These are phyloP conservation scores for Xylaria sp. DNA, from an alignment of 2,329 filamentous ascomycete species.

Conservation along the genomic window DNA sequence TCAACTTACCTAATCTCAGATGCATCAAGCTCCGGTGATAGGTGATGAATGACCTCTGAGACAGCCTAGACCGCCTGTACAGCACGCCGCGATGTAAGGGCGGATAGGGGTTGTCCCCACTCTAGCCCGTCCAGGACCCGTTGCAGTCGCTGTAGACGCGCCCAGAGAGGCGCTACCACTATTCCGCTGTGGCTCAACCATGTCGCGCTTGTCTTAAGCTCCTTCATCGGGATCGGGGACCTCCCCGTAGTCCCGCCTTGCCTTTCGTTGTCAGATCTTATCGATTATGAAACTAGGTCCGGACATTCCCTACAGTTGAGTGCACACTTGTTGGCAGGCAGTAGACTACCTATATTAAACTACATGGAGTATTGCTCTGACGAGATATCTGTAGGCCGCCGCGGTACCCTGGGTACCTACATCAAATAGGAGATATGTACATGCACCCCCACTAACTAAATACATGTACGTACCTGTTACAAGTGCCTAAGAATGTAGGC, in stretches of 20 bases:
- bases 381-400: too few relatives aligned
- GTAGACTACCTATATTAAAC: too few relatives aligned
- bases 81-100: background rate
- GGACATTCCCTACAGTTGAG: background rate
- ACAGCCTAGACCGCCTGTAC: constrained; percentile 25
- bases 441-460: too few relatives aligned
- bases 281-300: background rate
- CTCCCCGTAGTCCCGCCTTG: constrained; percentile 16
- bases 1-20: constrained; percentile 3
- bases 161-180: constrained; percentile 23
- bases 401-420: background rate
- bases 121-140: constrained; percentile 1
- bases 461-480: too few relatives aligned
- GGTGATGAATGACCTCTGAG: background rate
- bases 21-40: background rate
- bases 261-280: background rate
- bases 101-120: background rate
- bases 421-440: background rate
- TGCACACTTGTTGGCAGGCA: too few relatives aligned
- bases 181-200: constrained; percentile 26
- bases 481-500: background rate
- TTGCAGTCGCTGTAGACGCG: constrained; percentile 29
- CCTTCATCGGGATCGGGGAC: constrained; percentile 28
- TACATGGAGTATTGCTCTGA: too few relatives aligned
- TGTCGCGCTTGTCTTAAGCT: constrained; percentile 22